Evolutionary conservation across 202 grass and related monocot species (phyloP), one percentile per base, ranked within the genome.

Genomic region (Sporobolus alterniflorus): DNA sequence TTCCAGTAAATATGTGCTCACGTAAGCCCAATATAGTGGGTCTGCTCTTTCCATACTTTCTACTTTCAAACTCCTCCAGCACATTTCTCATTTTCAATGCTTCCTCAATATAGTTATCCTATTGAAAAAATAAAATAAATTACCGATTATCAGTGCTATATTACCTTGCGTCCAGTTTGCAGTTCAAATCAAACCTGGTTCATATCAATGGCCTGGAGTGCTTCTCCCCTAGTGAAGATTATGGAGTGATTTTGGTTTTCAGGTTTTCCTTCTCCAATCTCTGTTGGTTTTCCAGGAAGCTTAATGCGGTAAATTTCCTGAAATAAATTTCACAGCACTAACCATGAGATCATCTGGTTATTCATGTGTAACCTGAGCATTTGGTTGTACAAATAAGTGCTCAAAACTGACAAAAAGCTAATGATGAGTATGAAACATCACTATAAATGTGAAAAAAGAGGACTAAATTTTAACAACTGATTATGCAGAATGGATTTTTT

Each of bases 241-340:
- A 99, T 99, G 46, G 97, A 91, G 89, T 99, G 97, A 85, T 99
- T 99, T 78, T 99, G 97, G 67, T 99, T 99, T 94, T 99, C 97
- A 88, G 97, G 97, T 92, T 99, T 96, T 64, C 93, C 96, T 84
- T 99, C 96, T 78, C 96, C 96, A 76, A 99, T 82, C 43, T 82
- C 88, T 80, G 83, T 99, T n/a, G 96, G 93, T 77, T 61, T 94
- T 30, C 93, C 93, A 2, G 96, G 96, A 75, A 99, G 96, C 81
- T 91, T 99, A 75, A 99, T 96, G 75, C 93, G 93, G 61, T 99
- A 99, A 87, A 99, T 96, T 96, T 99, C 93, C 96, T 99, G 75
- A 71, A 86, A 85, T 17, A 76, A 39, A 39, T 39, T 39, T 39
- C 50, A 71, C 50, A 71, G 40, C 2, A 20, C 30, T 34, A 79